Evolutionary conservation across 176 grass and related monocot genomes (phyloP).

Genomic region (Triticum urartu): DNA sequence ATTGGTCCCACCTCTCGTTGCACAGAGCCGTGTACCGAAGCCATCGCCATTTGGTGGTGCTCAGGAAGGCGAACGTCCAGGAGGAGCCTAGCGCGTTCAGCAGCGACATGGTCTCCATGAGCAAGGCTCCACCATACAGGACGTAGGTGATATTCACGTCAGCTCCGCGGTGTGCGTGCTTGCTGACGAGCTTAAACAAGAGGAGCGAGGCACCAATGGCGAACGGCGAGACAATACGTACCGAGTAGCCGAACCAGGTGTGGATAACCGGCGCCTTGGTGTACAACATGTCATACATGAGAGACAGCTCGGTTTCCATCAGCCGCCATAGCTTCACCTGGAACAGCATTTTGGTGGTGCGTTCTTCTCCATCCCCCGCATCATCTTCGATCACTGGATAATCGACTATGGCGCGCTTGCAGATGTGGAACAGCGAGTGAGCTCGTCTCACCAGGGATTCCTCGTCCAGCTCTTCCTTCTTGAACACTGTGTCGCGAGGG

Average conservation of each 20-base stretch:
- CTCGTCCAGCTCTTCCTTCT: no score
- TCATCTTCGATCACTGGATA: no score
- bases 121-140: neutral
- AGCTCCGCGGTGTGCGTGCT: neutral
- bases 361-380: fast-evolving
- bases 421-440: neutral
- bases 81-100: neutral
- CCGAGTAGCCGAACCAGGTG: neutral
- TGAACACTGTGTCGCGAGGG: fast-evolving
- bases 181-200: neutral
- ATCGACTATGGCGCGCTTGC: neutral
- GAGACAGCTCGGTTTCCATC: no score
- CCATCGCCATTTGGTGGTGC: neutral
- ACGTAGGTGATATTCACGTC: neutral
- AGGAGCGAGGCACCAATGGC: neutral
- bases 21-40: neutral
- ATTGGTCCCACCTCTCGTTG: neutral
- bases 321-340: no score
- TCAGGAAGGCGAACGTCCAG: neutral
- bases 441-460: no score
- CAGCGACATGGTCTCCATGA: neutral
- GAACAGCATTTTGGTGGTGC: no score
- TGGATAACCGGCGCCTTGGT: no score
- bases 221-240: neutral
- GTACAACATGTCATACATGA: no score